Base-by-base conservation (phyloP, 139 green algal genomes). In the Coelastrella sp. region DNA sequence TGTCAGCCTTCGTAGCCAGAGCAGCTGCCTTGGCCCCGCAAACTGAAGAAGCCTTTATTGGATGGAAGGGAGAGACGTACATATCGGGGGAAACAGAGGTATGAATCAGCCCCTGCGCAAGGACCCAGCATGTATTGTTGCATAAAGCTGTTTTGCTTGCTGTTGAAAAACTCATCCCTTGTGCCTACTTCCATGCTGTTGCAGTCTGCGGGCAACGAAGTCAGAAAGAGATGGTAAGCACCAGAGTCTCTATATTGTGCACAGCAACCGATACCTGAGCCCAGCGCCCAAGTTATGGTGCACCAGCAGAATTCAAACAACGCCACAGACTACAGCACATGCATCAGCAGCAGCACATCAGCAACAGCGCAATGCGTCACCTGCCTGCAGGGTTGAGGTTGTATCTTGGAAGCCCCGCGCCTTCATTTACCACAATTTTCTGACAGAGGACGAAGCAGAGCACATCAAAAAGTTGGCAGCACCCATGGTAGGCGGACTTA, bases 401-500 rank as follows among this genome's bases (percentile, higher is more conserved):
- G 58, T 99, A 5, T 97, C 95, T 0, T 97, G 94, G 94, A 49
- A 87, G 11, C 97, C 97, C 6, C 92, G 97, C 6, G 94, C 95
- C 11, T 98, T 96, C 65, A 60, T 98, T 9, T 97, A 93, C 81
- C 96, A 97, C 92, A 96, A 97, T 92, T 97, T 99, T 82, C 88
- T 99, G 25, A 94, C 87, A 5, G 65, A 88, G 6, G 93, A 93
- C 58, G 96, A 98, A 79, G 94, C 91, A n/a, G 88, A 96, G 4
- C 96, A 98, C 90, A 93, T 98, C 84, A 92, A 92, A 73, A 61
- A 85, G 22, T 79, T 93, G 19, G 90, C 90, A 25, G 87, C 90
- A 8, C 60, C 24, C 5, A 90, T 90, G 72, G 91, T 95, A 75
- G 15, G 90, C 83, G 24, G 5, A 27, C 11, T 20, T 25, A 49